Evolutionary conservation across 495 filamentous ascomycete genomes (phyloP).

Genomic region (Neurospora sp.): DNA sequence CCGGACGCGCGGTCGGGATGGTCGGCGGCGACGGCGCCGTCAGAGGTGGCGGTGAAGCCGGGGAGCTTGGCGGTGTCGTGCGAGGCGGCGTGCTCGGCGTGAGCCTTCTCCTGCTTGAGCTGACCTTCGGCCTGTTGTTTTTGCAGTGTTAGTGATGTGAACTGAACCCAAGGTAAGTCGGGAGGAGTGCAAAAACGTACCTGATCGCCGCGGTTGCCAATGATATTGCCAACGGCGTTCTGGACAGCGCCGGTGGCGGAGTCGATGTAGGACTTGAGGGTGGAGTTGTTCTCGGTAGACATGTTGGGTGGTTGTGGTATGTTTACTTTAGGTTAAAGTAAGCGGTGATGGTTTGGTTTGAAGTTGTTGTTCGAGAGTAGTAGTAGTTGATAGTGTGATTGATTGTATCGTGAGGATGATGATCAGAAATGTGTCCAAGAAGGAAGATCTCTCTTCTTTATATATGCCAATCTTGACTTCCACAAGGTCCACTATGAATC

Average conservation of each 20-base stretch:
- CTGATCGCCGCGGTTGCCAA: conserved; percentile 61
- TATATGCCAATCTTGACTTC: conserved; percentile 1
- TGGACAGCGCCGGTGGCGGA: conserved; percentile 64
- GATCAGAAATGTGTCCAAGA: background rate
- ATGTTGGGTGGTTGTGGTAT: conserved; percentile 30
- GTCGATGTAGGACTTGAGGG: conserved; percentile 73
- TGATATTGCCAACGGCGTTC: conserved; percentile 57
- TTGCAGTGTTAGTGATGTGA: conserved; percentile 1
- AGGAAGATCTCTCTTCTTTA: background rate
- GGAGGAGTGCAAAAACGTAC: background rate
- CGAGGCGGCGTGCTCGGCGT: conserved; percentile 56
- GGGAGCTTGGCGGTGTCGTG: conserved; percentile 64
- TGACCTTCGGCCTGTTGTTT: conserved; percentile 37
- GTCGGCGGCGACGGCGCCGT: conserved; percentile 63
- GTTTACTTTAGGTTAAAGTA: background rate
- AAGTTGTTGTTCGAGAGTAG: background rate
- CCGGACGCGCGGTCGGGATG: conserved; percentile 61
- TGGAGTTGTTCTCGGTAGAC: conserved; percentile 65
- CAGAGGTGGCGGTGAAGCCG: conserved; percentile 53
- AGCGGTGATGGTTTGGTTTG: background rate
- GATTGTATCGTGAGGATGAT: background rate
- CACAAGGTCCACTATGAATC: background rate
- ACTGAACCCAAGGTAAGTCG: too few relatives aligned
- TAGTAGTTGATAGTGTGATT: background rate
- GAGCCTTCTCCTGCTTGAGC: conserved; percentile 46